phyloP scores from a whole-genome alignment of 768 basidiomycete species.

The Mycena pura region DNA sequence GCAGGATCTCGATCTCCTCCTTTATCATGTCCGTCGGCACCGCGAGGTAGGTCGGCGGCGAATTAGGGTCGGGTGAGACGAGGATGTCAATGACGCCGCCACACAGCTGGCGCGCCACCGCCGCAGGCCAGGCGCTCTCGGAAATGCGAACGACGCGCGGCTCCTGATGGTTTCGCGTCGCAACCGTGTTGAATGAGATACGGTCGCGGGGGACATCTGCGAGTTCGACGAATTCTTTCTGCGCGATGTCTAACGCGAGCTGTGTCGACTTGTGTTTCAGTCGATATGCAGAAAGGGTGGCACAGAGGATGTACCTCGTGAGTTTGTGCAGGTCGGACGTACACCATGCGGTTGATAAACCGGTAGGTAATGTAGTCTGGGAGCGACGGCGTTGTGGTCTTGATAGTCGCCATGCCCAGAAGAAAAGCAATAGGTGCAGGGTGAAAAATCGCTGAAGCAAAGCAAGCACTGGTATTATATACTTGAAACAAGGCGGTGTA shows the following conservation, averaged over 20 bases:
- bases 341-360: constrained; percentile 50
- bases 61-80: constrained; percentile 41
- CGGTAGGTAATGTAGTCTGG: constrained; percentile 61
- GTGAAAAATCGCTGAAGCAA: background rate
- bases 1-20: constrained; percentile 24
- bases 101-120: constrained; percentile 47
- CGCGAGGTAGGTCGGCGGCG: constrained; percentile 53
- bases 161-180: constrained; percentile 37
- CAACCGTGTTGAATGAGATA: constrained; percentile 51
- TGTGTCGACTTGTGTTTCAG: background rate
- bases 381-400: constrained; percentile 30
- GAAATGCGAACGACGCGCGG: constrained; percentile 54
- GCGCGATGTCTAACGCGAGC: constrained; percentile 53
- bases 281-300: background rate
- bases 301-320: constrained; percentile 46
- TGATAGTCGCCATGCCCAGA: constrained; percentile 25
- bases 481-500: too few species aligned
- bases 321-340: constrained; percentile 50
- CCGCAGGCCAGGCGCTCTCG: constrained; percentile 55
- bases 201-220: constrained; percentile 42
- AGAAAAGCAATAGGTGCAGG: background rate
- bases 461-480: too few species aligned
- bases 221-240: constrained; percentile 56
- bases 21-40: constrained; percentile 34
- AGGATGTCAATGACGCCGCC: constrained; percentile 57